A percentile compares a stretch with the other conserved stretches of the same genome.
Evolutionary conservation across 2,329 filamentous ascomycete species (phyloP).

Genomic region (Alternaria angustiovoidea): DNA sequence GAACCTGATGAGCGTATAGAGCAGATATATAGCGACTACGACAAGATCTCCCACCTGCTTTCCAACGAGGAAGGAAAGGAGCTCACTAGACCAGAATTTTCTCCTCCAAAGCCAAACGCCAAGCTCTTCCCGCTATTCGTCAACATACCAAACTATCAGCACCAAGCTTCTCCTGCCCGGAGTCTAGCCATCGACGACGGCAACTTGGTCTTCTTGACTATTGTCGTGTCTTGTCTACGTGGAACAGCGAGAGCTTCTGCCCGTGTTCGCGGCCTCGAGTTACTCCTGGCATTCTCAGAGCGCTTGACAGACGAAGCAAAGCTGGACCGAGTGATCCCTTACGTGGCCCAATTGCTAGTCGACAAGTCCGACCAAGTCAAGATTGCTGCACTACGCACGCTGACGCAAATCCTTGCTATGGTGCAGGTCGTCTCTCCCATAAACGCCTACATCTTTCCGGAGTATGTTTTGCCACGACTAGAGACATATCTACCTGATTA

Average conservation of each 20-base stretch:
- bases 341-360: slow-evolving; percentile 81
- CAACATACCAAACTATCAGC: slow-evolving; percentile 85
- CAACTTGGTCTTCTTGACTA: slow-evolving; percentile 87
- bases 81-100: slow-evolving; percentile 42
- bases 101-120: slow-evolving; percentile 53
- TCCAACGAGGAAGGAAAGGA: slow-evolving; percentile 70
- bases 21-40: slow-evolving; percentile 90
- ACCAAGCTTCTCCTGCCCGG: slow-evolving; percentile 68
- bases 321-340: slow-evolving; percentile 89
- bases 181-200: slow-evolving; percentile 80
- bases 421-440: slow-evolving; percentile 85
- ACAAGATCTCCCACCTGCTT: slow-evolving; percentile 95
- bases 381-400: slow-evolving; percentile 81
- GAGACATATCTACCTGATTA: slow-evolving; percentile 64
- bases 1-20: slow-evolving; percentile 95
- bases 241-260: slow-evolving; percentile 91
- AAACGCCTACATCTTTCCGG: slow-evolving; percentile 72
- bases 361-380: slow-evolving; percentile 87
- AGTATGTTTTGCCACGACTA: slow-evolving; percentile 69
- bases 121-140: slow-evolving; percentile 81
- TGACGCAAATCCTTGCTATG: slow-evolving; percentile 83
- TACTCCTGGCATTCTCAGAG: slow-evolving; percentile 90
- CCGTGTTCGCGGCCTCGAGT: slow-evolving; percentile 85
- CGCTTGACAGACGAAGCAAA: slow-evolving; percentile 94
- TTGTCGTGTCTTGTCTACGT: slow-evolving; percentile 86